Evolutionary conservation across 2,329 filamentous ascomycete species (phyloP).

Genomic region (Aaosphaeria pasadenensis): DNA sequence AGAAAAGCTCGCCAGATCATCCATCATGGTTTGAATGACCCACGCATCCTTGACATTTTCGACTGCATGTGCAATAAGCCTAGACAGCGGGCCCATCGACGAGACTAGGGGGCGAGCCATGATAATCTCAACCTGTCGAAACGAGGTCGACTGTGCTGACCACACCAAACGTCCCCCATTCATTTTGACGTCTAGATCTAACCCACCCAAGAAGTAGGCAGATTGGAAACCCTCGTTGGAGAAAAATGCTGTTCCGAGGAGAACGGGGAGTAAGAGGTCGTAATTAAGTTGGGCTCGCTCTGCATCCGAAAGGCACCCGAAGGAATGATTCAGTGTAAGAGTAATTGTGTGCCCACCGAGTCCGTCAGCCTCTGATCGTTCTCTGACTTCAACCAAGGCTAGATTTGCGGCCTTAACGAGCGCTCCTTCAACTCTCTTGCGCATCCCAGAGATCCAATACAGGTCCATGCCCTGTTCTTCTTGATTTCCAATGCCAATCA

Average conservation of each 20-base stretch:
- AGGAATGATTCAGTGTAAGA: conserved; percentile 73
- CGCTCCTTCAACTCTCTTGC: conserved; percentile 67
- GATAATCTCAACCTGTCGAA: conserved; percentile 56
- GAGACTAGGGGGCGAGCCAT: conserved; percentile 60
- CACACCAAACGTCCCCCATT: conserved; percentile 60
- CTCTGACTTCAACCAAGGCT: conserved; percentile 60
- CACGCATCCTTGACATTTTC: conserved; percentile 54
- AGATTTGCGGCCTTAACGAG: conserved; percentile 74
- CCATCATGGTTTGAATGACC: conserved; percentile 54
- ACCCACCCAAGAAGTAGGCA: conserved; percentile 69
- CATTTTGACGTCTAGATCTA: conserved; percentile 65
- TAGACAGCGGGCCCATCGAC: conserved; percentile 66
- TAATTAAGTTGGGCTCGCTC: conserved; percentile 62
- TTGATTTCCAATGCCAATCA: conserved; percentile 65
- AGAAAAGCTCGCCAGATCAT: conserved; percentile 66
- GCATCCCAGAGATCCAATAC: conserved; percentile 59
- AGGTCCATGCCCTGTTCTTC: conserved; percentile 52
- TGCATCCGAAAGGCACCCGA: conserved; percentile 64
- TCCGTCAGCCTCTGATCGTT: conserved; percentile 51
- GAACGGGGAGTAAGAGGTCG: conserved; percentile 65
- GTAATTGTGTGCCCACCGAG: conserved; percentile 53
- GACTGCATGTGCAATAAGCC: conserved; percentile 62
- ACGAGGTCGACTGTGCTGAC: conserved; percentile 60
- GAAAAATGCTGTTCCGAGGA: conserved; percentile 66
- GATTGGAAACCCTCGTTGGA: conserved; percentile 71